Percentiles rank a stretch among this genome's conserved stretches.
Conservation (phyloP, 163 green algal genomes). For the Scenedesmus sp. region DNA sequence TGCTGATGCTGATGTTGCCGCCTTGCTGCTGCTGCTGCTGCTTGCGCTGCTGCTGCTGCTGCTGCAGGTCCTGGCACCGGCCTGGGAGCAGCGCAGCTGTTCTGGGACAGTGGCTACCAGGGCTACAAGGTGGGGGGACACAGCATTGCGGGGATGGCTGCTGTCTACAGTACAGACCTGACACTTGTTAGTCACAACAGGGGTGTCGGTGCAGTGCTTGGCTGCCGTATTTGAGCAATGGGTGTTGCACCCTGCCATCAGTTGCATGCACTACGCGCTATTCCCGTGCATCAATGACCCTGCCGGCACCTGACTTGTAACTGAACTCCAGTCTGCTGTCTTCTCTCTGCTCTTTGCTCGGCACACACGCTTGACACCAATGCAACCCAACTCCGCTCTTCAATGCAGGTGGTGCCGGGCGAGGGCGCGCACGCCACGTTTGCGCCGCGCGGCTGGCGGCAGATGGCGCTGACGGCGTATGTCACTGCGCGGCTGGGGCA, state of each 20-base stretch:
- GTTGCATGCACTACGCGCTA: no score
- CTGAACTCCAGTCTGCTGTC: no score
- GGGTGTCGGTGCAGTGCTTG: no score
- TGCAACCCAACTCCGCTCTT: no score
- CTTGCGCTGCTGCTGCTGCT: slow-evolving; percentile 51
- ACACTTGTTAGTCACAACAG: not conserved
- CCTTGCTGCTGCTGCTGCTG: not conserved
- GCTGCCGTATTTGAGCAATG: no score
- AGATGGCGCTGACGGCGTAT: slow-evolving; percentile 76
- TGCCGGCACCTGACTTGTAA: no score
- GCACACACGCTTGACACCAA: no score
- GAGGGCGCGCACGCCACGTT: slow-evolving; percentile 94
- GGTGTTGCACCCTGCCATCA: no score
- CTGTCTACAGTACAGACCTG: no score
- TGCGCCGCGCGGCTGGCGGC: slow-evolving; percentile 89
- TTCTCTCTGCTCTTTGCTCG: no score
- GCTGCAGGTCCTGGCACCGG: slow-evolving; percentile 95
- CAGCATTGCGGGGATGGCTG: not conserved
- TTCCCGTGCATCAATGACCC: no score
- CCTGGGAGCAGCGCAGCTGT: slow-evolving; percentile 90
- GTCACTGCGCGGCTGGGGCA: slow-evolving; percentile 70
- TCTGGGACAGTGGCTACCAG: slow-evolving; percentile 81
- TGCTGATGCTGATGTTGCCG: no score
- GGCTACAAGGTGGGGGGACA: slow-evolving; percentile 61
- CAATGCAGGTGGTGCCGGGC: slow-evolving; percentile 63